phyloP scores from a whole-genome alignment of 768 basidiomycete species.

The Amylocystis lapponica region DNA sequence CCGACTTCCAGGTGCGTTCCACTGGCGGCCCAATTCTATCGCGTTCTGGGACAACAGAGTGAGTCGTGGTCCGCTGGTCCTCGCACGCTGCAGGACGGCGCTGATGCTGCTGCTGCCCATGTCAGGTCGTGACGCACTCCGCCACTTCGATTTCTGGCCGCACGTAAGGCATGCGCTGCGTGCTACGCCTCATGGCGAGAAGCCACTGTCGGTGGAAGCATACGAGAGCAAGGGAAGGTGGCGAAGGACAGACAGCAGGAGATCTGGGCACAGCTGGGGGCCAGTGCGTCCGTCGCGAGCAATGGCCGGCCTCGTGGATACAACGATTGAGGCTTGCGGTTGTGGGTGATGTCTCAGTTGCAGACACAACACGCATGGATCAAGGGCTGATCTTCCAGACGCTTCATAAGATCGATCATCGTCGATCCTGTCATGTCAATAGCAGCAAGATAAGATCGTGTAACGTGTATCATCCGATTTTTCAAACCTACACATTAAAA shows the following conservation, averaged over 20 bases:
- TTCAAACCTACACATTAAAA: too few relatives aligned
- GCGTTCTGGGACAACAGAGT: conserved; percentile 90
- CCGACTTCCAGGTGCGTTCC: conserved; percentile 75
- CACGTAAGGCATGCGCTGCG: conserved; percentile 72
- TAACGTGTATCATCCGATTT: neutral
- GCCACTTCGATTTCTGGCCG: conserved; percentile 77
- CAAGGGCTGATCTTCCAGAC: conserved; percentile 1
- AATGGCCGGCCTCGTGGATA: conserved; percentile 42
- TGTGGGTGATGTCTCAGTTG: neutral
- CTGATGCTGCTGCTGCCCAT: neutral
- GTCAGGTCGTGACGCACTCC: neutral
- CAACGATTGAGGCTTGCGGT: conserved; percentile 56
- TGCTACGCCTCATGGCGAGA: conserved; percentile 77
- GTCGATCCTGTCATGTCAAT: conserved; percentile 7
- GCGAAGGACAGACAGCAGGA: conserved; percentile 73
- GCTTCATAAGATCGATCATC: conserved; percentile 8
- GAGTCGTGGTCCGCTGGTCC: conserved; percentile 14
- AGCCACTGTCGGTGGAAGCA: conserved; percentile 67
- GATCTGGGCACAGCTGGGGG: conserved; percentile 63
- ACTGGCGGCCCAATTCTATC: conserved; percentile 70
- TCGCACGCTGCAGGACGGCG: neutral
- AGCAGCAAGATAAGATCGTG: conserved; percentile 5
- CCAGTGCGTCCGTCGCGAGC: conserved; percentile 28
- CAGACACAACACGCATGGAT: conserved; percentile 6
- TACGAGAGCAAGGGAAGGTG: conserved; percentile 63